phyloP scores from a whole-genome alignment of 805 yeast species.

The Nakazawaea wyomingensis region DNA sequence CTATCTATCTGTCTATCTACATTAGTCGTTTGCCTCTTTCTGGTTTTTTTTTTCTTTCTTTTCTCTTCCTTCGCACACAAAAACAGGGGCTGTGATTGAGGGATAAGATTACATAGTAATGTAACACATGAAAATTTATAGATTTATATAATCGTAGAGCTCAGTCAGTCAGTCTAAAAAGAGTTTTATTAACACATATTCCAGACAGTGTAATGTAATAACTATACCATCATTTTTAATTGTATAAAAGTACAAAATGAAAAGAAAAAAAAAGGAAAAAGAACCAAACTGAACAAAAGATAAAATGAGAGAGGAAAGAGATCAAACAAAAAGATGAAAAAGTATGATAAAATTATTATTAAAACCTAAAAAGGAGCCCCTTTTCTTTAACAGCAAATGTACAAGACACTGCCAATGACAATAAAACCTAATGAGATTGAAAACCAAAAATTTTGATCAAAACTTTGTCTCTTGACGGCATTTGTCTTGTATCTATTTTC shows the following conservation, averaged over 20 bases:
- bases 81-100: not conserved
- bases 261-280: not conserved
- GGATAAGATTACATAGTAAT: too few species aligned
- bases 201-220: not conserved
- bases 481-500: constrained; percentile 78
- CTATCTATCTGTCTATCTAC: too few species aligned
- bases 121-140: too few species aligned
- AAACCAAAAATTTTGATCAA: constrained; percentile 50
- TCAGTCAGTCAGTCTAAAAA: too few species aligned
- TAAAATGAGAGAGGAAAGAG: not conserved
- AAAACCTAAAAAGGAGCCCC: too few species aligned
- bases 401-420: constrained; percentile 23
- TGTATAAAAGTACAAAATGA: not conserved
- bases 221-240: not conserved
- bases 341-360: too few species aligned
- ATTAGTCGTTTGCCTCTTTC: too few species aligned
- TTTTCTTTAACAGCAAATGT: constrained; percentile 4
- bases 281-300: too few species aligned
- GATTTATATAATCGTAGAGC: not conserved
- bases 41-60: too few species aligned
- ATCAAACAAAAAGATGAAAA: not conserved
- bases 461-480: constrained; percentile 43
- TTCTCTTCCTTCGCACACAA: too few species aligned
- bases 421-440: constrained; percentile 44
- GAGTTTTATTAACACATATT: not conserved